phyloP scores from a whole-genome alignment of 331 rosid genomes.

The Acacia pycnantha region DNA sequence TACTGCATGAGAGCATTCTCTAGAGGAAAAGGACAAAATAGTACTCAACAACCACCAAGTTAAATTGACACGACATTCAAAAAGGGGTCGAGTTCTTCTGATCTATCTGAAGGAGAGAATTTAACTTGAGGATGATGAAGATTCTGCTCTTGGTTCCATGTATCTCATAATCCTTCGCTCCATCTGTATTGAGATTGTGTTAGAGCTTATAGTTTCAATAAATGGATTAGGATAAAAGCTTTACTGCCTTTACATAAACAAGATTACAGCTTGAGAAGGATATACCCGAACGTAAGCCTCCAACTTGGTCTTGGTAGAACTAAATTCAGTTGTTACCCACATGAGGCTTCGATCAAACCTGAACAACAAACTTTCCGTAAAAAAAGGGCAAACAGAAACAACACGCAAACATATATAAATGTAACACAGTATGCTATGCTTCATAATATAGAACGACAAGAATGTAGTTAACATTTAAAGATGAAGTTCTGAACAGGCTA shows the following conservation, averaged over 20 bases:
- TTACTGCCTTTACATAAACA: no score
- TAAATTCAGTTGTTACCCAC: constrained; percentile 46
- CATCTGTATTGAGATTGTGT: constrained; percentile 36
- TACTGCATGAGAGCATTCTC: not conserved
- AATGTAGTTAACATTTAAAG: not conserved
- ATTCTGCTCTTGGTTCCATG: not conserved
- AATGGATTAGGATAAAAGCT: constrained; percentile 5
- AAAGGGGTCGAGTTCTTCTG: not conserved
- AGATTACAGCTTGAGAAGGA: not conserved
- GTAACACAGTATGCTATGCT: not conserved
- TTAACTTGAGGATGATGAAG: not conserved
- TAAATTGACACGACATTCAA: not conserved
- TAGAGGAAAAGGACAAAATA: not conserved
- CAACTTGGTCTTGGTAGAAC: constrained; percentile 43
- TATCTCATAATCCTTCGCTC: constrained; percentile 40
- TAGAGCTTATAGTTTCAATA: not conserved
- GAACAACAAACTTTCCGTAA: constrained; percentile 18
- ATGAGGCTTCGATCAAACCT: constrained; percentile 39
- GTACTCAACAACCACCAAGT: not conserved
- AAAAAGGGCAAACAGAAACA: not conserved
- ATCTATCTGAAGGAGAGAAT: not conserved
- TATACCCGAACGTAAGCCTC: constrained; percentile 42
- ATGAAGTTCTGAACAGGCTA: not conserved
- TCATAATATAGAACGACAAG: not conserved
- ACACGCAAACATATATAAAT: not conserved